A percentile compares a stretch with the other conserved stretches of the same genome.
Evolutionary conservation across 148 eudicot genomes (phyloP).

Genomic region (Pharnaceum exiguum): DNA sequence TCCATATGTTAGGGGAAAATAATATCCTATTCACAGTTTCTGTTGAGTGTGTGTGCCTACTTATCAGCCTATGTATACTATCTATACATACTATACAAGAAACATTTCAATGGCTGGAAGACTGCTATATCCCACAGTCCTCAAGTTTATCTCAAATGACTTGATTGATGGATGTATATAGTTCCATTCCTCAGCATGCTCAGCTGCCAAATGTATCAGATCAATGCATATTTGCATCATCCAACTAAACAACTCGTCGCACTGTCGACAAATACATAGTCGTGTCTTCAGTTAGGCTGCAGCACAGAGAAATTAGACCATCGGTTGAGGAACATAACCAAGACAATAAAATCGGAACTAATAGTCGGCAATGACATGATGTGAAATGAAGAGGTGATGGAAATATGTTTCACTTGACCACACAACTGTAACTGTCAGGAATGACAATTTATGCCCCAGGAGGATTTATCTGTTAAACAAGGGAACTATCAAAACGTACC

Average conservation of each 20-base stretch:
- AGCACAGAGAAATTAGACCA: constrained; percentile 1
- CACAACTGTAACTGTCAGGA: no score
- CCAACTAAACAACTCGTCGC: not conserved
- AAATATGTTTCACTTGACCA: no score
- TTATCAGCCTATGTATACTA: constrained; percentile 16
- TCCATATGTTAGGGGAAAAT: not conserved
- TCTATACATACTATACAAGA: constrained; percentile 29
- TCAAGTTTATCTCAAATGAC: not conserved
- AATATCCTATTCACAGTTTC: constrained; percentile 26
- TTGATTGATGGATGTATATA: not conserved
- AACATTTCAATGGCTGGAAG: constrained; percentile 6
- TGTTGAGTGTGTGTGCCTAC: constrained; percentile 14
- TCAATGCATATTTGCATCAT: not conserved
- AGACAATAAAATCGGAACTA: not conserved
- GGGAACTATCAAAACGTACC: constrained; percentile 28
- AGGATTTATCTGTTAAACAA: not conserved
- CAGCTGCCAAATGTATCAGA: not conserved
- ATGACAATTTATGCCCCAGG: no score
- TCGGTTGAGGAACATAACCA: not conserved
- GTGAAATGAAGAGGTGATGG: no score
- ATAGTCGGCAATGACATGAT: no score
- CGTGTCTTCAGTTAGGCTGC: constrained; percentile 33
- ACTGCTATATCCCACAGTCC: constrained; percentile 8
- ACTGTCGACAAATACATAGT: not conserved
- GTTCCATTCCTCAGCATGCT: constrained; percentile 4